These are phyloP conservation scores for Microcyclosporella mali DNA, from an alignment of 2,329 filamentous ascomycete species.

Conservation along the genomic window DNA sequence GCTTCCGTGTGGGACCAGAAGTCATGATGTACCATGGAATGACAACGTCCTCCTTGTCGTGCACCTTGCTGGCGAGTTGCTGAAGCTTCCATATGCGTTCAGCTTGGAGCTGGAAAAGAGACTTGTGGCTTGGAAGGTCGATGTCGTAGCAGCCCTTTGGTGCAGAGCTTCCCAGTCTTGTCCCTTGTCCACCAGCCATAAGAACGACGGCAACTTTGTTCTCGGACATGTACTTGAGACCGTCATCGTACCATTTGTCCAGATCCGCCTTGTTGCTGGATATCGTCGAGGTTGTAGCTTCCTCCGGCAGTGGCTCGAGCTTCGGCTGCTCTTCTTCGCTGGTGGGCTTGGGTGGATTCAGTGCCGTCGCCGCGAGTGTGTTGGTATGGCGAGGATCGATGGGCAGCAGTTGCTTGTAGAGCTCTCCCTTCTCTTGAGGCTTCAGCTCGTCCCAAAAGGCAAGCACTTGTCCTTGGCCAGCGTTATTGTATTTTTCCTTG, in stretches of 20 bases:
- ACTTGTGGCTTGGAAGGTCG: conserved; percentile 84
- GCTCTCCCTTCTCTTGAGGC: conserved; percentile 63
- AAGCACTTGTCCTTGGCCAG: conserved; percentile 76
- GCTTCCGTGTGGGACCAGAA: conserved; percentile 82
- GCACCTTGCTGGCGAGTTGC: conserved; percentile 66
- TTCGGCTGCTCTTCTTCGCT: conserved; percentile 46
- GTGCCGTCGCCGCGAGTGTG: conserved; percentile 71
- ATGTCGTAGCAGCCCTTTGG: conserved; percentile 99
- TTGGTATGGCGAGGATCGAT: conserved; percentile 87
- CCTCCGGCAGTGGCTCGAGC: conserved; percentile 82
- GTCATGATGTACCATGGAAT: conserved; percentile 99
- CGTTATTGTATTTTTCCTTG: conserved; percentile 65
- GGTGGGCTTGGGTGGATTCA: conserved; percentile 65
- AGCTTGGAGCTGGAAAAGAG: conserved; percentile 94
- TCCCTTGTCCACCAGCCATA: conserved; percentile 96
- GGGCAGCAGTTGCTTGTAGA: conserved; percentile 73
- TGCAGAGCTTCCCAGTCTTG: conserved; percentile 83
- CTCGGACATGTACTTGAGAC: conserved; percentile 58
- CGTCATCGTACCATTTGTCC: conserved; percentile 72
- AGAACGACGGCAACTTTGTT: conserved; percentile 79
- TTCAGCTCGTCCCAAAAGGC: conserved; percentile 78
- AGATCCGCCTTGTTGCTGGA: conserved; percentile 77
- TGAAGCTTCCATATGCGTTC: conserved; percentile 88
- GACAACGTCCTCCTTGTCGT: conserved; percentile 54
- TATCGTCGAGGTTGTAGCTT: conserved; percentile 81